Evolutionary conservation across 1,139 yeast genomes (phyloP), one percentile per base, ranked within the genome.

Genomic region (Protomyces lactucae-debilis): DNA sequence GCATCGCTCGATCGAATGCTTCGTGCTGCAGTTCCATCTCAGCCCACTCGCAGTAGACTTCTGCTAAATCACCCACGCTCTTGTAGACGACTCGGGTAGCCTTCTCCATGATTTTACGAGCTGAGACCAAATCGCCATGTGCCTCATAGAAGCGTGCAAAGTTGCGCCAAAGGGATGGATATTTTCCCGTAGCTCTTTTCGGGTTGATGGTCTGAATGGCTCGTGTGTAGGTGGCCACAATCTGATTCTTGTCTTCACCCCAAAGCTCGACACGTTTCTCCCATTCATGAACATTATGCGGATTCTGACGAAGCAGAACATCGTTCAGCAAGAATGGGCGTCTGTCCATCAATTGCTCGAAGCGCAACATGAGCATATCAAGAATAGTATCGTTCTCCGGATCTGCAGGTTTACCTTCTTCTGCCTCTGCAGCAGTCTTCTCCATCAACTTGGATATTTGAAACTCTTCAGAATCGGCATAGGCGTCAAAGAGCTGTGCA

Each of bases 141-240:
- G 77, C 74, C 60, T 86, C 84, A 73, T 89, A 91, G 1, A 87
- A 75, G 28, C 76, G 75, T 0, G 96, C 88, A 73, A 88, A 91
- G 12, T 79, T 76, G 10, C 82, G 77, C 97, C 97, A 92, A 10
- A 91, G 72, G 46, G 80, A 76, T 18, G 73, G 73, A 48, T 71
- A 67, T 59, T 73, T 72, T 5, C 77, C 77, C 5, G 71, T 69
- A 0, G 85, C 84, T 65, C 79, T 80, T 25, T 81, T 75, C 0
- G 96, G 93, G 68, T 86, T 83, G 14, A 91, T 83, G 1, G 82
- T 76, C n/a, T 82, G 78, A 23, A 91, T 79, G 0, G 96, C 96
- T 39, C 81, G 76, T 0, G 86, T 85, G 73, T 81, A 88, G 0
- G 89, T 82, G 51, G 80, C 78, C 28, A 87, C 79, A 10, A 82